Percentiles rank a stretch among this genome's conserved stretches.
Evolutionary conservation across 2,329 filamentous ascomycete genomes (phyloP).

Genomic region (Trichoderma koningiopsis): DNA sequence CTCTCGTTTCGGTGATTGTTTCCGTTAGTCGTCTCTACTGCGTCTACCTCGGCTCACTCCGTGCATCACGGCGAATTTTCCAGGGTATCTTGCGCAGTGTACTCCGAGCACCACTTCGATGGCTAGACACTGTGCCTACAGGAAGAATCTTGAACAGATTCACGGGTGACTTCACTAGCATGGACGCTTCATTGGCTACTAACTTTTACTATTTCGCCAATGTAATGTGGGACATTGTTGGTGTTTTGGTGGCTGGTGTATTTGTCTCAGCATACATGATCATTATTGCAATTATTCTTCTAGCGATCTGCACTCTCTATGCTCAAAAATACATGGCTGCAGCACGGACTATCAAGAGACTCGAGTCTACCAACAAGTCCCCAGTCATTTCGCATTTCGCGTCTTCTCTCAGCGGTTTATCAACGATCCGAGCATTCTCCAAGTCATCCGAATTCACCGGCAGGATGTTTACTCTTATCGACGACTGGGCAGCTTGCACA

Average conservation of each 20-base stretch:
- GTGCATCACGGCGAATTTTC: conserved; percentile 10
- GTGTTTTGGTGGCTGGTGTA: conserved; percentile 15
- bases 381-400: conserved; percentile 18
- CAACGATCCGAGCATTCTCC: conserved; percentile 10
- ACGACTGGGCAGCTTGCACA: conserved; percentile 18
- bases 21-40: conserved; percentile 16
- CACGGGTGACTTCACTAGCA: conserved; percentile 15
- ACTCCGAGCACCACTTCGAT: conserved; percentile 17
- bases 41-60: conserved; percentile 13
- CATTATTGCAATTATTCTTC: neutral
- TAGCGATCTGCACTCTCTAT: neutral
- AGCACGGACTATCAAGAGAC: conserved; percentile 15
- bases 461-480: conserved; percentile 12
- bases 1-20: neutral
- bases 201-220: conserved; percentile 18
- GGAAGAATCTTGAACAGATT: conserved; percentile 15
- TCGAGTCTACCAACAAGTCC: conserved; percentile 20
- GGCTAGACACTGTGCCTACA: conserved; percentile 14
- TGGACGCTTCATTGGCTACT: conserved; percentile 15
- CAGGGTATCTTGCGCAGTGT: conserved; percentile 18
- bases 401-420: conserved; percentile 10
- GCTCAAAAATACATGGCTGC: conserved; percentile 17
- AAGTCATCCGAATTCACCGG: neutral
- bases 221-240: neutral
- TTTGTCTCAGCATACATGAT: conserved; percentile 20